Percentiles rank a stretch among this genome's conserved stretches.
These are phyloP conservation scores for Nemania sp. DNA, from an alignment of 2,329 filamentous ascomycete species.

Conservation along the genomic window DNA sequence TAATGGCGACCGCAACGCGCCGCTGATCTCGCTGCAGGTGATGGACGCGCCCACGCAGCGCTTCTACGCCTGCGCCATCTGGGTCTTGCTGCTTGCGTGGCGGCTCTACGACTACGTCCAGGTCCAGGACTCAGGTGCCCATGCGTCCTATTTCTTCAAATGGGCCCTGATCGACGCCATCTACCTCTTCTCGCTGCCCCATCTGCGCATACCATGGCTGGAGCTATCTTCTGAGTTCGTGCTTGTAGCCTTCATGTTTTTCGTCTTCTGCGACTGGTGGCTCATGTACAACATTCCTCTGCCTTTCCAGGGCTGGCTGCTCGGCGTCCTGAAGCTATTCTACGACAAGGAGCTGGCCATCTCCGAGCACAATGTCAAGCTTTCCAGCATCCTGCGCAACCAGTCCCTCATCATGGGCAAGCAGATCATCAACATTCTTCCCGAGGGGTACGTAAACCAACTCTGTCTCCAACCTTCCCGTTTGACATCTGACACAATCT, in stretches of 20 bases:
- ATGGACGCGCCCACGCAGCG: slow-evolving; percentile 91
- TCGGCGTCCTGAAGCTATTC: slow-evolving; percentile 75
- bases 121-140: slow-evolving; percentile 78
- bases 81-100: slow-evolving; percentile 76
- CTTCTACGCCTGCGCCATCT: slow-evolving; percentile 82
- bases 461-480: too few species aligned
- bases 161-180: slow-evolving; percentile 86
- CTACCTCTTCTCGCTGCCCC: slow-evolving; percentile 85
- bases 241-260: slow-evolving; percentile 69
- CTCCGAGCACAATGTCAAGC: slow-evolving; percentile 90
- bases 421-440: slow-evolving; percentile 96
- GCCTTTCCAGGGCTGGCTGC: slow-evolving; percentile 70
- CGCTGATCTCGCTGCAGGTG: slow-evolving; percentile 78
- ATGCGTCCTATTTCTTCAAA: slow-evolving; percentile 90
- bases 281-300: slow-evolving; percentile 46
- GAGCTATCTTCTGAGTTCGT: slow-evolving; percentile 82
- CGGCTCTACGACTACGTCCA: slow-evolving; percentile 84
- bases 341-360: slow-evolving; percentile 93
- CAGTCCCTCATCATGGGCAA: slow-evolving; percentile 91
- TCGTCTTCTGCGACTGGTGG: slow-evolving; percentile 77
- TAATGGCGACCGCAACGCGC: too few species aligned
- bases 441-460: slow-evolving; percentile 77
- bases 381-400: slow-evolving; percentile 85
- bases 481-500: too few species aligned
- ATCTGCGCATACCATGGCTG: slow-evolving; percentile 92